A percentile compares a stretch with the other conserved stretches of the same genome.
Conservation (phyloP, 257 asterid species). For the Solanum corneliomulleri region DNA sequence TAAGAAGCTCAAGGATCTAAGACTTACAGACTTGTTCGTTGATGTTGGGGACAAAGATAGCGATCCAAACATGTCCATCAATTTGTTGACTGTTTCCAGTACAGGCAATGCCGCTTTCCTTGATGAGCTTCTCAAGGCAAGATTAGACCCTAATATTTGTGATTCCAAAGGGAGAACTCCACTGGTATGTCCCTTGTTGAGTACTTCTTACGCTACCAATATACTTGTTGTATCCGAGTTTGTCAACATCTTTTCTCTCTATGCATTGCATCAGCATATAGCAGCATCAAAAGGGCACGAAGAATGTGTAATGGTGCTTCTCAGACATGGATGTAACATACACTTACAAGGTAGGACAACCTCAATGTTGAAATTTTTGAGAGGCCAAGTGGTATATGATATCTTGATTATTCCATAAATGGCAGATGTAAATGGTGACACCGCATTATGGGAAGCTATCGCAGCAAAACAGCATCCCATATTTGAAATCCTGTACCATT, state of each 20-base stretch:
- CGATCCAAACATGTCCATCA: slow-evolving; percentile 24
- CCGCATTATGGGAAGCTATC: slow-evolving; percentile 80
- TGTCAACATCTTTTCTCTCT: background rate
- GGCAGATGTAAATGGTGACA: slow-evolving; percentile 65
- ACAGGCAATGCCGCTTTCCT: slow-evolving; percentile 88
- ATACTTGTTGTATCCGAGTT: background rate
- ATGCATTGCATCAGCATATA: slow-evolving; percentile 44
- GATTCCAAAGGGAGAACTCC: slow-evolving; percentile 75
- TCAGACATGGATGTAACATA: slow-evolving; percentile 68
- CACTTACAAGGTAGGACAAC: slow-evolving; percentile 43
- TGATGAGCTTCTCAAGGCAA: slow-evolving; percentile 81
- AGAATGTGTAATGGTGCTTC: slow-evolving; percentile 77
- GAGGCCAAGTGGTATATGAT: background rate
- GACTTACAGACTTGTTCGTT: slow-evolving; percentile 43
- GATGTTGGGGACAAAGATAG: slow-evolving; percentile 54
- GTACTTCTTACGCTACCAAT: background rate
- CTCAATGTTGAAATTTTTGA: background rate
- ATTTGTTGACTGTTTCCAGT: slow-evolving; percentile 63
- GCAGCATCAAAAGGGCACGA: slow-evolving; percentile 80
- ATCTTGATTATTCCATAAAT: background rate
- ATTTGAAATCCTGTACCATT: slow-evolving; percentile 63
- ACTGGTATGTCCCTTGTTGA: slow-evolving; percentile 30
- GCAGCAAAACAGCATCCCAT: slow-evolving; percentile 51
- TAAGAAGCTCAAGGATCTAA: slow-evolving; percentile 58
- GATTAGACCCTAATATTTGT: slow-evolving; percentile 76